phyloP scores from a whole-genome alignment of 345 rosid species.

The Acer negundo region DNA sequence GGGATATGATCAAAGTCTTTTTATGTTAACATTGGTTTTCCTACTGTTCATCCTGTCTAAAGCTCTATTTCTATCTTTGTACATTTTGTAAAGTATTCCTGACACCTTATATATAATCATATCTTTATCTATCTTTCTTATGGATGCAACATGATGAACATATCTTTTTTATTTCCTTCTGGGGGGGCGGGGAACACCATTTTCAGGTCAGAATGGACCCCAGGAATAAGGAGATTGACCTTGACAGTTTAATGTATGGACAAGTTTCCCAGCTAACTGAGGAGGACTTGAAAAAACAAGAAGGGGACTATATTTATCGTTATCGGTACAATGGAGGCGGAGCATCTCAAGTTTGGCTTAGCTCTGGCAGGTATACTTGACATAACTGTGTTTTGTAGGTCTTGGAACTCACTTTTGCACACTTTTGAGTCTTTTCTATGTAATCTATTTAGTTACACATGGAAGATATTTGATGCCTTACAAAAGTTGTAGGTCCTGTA shows the following conservation, averaged over 20 bases:
- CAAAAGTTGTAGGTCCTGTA: neutral
- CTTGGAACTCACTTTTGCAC: neutral
- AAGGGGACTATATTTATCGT: constrained; percentile 90
- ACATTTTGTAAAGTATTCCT: neutral
- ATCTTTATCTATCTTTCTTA: constrained; percentile 1
- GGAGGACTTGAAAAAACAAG: constrained; percentile 87
- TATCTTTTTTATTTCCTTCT: neutral
- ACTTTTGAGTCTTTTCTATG: neutral
- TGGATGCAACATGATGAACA: constrained; percentile 5
- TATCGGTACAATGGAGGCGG: constrained; percentile 98
- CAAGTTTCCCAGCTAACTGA: constrained; percentile 60
- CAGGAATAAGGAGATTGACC: constrained; percentile 73
- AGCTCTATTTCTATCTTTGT: neutral
- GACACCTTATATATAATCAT: neutral
- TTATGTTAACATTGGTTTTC: neutral
- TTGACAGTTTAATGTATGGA: constrained; percentile 66
- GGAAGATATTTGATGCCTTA: neutral
- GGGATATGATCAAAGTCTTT: constrained; percentile 17
- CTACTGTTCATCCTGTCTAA: neutral
- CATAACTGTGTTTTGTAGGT: neutral
- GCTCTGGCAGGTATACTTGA: constrained; percentile 76
- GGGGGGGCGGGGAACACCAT: constrained; percentile 18
- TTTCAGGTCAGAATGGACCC: constrained; percentile 96
- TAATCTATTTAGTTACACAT: neutral
- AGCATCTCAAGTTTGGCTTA: constrained; percentile 98